Base-by-base conservation (phyloP, 1,284 basidiomycete genomes). In the Gymnopus androsaceus region DNA sequence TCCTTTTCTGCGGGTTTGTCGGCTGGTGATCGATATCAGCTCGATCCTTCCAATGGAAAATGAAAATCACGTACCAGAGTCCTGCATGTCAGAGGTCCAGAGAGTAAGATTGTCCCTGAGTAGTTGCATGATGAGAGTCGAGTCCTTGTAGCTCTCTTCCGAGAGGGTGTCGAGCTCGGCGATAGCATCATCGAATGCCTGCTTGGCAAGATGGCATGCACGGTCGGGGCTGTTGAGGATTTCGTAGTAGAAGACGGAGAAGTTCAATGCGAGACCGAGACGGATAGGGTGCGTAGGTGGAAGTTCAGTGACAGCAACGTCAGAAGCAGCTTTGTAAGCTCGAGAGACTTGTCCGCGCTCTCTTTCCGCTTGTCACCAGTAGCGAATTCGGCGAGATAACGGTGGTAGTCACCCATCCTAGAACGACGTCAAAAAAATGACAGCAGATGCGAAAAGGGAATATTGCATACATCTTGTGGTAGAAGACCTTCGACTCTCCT, bases 321-420 rank as follows among this genome's bases (percentile, higher is more conserved):
- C 95, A 54, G 95, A 98, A 56, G 96, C 96, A 63, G 94, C 92
- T 90, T 99, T 99, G 91, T 99, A 99, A 55, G 96, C 78, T 95
- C 95, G 69, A 98, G 85, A 23, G 97, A 98, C 84, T 97, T 97
- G 84, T 98, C 95, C 66, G 96, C 94, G 68, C 91, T 93, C 72
- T 94, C 93, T 84, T 97, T 96, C 77, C 96, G 91, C 87, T 96
- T 96, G 80, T 98, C 95, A 69, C 96, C 96, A 55, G 94, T 95
- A 59, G 97, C 96, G 71, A 99, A 99, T 81, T 99, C 96, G 69
- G 97, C 96, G 66, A 99, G 94, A 82, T 98, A 99, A 69, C 96
- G 95, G 86, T 99, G 96, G 82, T 99, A 99, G 79, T 99, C 97
- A 76, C 97, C 96, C 97, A 96, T 99, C 94, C 95, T 97, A 66